These are phyloP conservation scores for Talaromyces ruber DNA, from an alignment of 495 filamentous ascomycete genomes.

Conservation along the genomic window DNA sequence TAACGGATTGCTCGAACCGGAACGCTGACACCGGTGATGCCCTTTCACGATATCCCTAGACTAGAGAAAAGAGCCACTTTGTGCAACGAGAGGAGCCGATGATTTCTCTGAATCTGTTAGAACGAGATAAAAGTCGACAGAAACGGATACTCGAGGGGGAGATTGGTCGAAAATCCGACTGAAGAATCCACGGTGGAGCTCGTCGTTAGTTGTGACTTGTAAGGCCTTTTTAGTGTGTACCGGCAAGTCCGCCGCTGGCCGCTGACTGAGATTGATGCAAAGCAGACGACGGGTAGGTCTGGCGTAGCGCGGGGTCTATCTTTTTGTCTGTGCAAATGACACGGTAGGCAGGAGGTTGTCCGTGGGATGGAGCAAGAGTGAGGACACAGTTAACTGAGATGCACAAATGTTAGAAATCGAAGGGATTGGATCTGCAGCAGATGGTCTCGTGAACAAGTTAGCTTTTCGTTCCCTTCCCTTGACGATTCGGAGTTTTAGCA, in stretches of 20 bases:
- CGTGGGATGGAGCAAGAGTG: neutral
- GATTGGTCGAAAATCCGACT: neutral
- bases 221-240: neutral
- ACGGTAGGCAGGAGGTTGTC: neutral
- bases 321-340: neutral
- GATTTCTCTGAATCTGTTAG: neutral
- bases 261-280: neutral
- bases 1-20: constrained; percentile 37
- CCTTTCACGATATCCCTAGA: constrained; percentile 2
- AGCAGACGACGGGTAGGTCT: neutral
- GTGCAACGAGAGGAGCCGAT: neutral
- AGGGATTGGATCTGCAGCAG: neutral
- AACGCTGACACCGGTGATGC: constrained; percentile 22
- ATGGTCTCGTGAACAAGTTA: neutral
- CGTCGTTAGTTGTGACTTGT: neutral
- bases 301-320: neutral
- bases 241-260: neutral
- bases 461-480: neutral
- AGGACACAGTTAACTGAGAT: neutral
- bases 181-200: neutral
- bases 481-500: neutral
- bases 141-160: neutral
- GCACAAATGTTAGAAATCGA: neutral
- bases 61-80: neutral
- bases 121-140: neutral